Percentiles rank a stretch among this genome's conserved stretches.
These are phyloP conservation scores for Trametes meyenii DNA, from an alignment of 768 basidiomycete genomes.

Conservation along the genomic window DNA sequence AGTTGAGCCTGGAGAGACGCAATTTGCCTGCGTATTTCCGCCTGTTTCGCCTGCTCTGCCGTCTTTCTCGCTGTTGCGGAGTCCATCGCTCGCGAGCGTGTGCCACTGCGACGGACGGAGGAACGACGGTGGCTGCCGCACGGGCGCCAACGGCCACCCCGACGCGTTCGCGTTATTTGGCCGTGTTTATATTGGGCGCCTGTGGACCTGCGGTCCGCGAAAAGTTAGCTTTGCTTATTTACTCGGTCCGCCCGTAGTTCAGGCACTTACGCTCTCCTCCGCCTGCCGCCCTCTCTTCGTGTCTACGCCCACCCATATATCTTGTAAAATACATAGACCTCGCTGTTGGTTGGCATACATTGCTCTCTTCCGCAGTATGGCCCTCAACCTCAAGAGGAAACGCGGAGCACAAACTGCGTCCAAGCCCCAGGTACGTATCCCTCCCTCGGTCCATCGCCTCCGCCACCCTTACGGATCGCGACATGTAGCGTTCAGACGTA, in stretches of 20 bases:
- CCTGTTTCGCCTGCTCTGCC: slow-evolving; percentile 38
- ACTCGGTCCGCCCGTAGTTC: too few relatives aligned
- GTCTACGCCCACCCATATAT: background rate
- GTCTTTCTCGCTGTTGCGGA: slow-evolving; percentile 19
- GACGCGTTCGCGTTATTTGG: slow-evolving; percentile 19
- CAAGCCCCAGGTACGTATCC: background rate
- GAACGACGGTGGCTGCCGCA: background rate
- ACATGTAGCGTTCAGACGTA: background rate
- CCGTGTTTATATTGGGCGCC: background rate
- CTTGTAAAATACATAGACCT: background rate
- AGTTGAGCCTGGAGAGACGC: slow-evolving; percentile 59
- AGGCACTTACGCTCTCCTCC: too few relatives aligned
- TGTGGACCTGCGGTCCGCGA: too few relatives aligned
- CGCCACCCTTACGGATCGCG: background rate
- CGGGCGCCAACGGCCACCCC: background rate
- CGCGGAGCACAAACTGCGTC: background rate
- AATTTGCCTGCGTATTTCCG: slow-evolving; percentile 58
- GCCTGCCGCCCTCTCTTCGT: background rate
- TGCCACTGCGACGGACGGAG: too few relatives aligned
- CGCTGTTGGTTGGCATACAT: background rate
- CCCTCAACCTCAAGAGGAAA: slow-evolving; percentile 7
- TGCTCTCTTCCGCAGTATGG: background rate
- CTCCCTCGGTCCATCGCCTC: background rate
- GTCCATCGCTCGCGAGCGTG: slow-evolving; percentile 13
- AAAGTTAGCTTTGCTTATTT: too few relatives aligned